Evolutionary conservation across 2,329 filamentous ascomycete genomes (phyloP).

Genomic region (Pseudonectria foliicola): DNA sequence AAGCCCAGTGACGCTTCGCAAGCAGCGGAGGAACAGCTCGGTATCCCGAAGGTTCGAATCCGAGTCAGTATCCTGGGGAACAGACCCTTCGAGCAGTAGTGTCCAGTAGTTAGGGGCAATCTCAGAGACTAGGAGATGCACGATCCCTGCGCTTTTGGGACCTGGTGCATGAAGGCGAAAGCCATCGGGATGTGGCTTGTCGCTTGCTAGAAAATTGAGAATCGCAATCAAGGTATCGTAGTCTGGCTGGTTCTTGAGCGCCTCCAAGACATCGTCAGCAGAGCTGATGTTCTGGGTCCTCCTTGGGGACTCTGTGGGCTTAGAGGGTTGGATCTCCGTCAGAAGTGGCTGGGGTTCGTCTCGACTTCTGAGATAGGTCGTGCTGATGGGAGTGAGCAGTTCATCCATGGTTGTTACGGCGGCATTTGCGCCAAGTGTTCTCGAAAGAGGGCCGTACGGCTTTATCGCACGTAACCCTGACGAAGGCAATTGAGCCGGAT

Average conservation of each 20-base stretch:
- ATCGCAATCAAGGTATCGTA: slow-evolving; percentile 46
- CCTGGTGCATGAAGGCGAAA: slow-evolving; percentile 39
- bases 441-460: too few species aligned
- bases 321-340: slow-evolving; percentile 26
- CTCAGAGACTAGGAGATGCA: slow-evolving; percentile 65
- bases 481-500: too few species aligned
- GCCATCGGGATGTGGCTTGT: slow-evolving; percentile 7
- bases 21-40: slow-evolving; percentile 51
- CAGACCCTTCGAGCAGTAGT: slow-evolving; percentile 43
- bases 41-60: slow-evolving; percentile 33
- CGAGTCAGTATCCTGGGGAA: slow-evolving; percentile 6
- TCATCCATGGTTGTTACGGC: slow-evolving; percentile 41
- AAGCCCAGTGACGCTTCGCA: slow-evolving; percentile 69
- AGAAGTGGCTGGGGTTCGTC: slow-evolving; percentile 30
- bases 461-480: too few species aligned
- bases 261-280: slow-evolving; percentile 48
- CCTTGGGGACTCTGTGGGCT: slow-evolving; percentile 1
- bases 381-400: slow-evolving; percentile 48
- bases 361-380: slow-evolving; percentile 37
- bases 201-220: slow-evolving; percentile 43
- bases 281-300: slow-evolving; percentile 19
- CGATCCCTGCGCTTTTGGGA: slow-evolving; percentile 64
- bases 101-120: slow-evolving; percentile 81
- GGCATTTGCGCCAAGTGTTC: not conserved
- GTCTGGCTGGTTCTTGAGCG: slow-evolving; percentile 55